These are phyloP conservation scores for Madurella mycetomatis DNA, from an alignment of 2,329 filamentous ascomycete genomes.

Conservation along the genomic window DNA sequence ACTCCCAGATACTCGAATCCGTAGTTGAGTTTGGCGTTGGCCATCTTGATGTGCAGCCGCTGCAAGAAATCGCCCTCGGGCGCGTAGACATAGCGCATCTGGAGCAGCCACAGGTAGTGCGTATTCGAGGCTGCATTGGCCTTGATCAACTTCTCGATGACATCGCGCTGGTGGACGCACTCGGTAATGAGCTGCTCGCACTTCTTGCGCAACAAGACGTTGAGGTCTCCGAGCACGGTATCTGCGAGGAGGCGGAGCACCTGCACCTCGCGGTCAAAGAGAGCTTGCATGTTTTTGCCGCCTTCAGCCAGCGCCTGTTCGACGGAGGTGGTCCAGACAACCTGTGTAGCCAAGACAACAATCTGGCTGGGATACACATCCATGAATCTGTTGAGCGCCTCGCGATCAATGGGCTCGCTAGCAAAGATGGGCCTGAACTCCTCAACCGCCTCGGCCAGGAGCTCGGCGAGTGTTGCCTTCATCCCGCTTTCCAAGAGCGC, in stretches of 20 bases:
- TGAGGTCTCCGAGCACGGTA: slow-evolving; percentile 85
- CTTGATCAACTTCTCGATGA: slow-evolving; percentile 79
- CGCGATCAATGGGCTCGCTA: slow-evolving; percentile 63
- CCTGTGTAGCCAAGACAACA: slow-evolving; percentile 90
- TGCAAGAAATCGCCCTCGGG: slow-evolving; percentile 75
- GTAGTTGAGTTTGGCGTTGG: slow-evolving; percentile 91
- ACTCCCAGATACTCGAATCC: slow-evolving; percentile 98
- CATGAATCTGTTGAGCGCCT: slow-evolving; percentile 75
- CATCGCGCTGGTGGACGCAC: slow-evolving; percentile 94
- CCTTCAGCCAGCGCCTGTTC: slow-evolving; percentile 70
- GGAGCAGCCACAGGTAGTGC: slow-evolving; percentile 89
- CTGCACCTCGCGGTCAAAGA: slow-evolving; percentile 80
- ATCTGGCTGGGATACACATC: slow-evolving; percentile 85
- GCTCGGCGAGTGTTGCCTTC: slow-evolving; percentile 88
- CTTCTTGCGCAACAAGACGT: slow-evolving; percentile 84
- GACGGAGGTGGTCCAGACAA: slow-evolving; percentile 86
- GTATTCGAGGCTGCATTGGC: slow-evolving; percentile 68
- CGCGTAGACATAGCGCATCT: slow-evolving; percentile 93
- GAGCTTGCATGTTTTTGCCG: slow-evolving; percentile 60
- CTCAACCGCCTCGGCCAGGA: slow-evolving; percentile 79
- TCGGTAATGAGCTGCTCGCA: slow-evolving; percentile 99
- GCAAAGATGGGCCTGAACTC: slow-evolving; percentile 77
- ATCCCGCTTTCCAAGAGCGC: slow-evolving; percentile 86
- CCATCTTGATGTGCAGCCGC: slow-evolving; percentile 89
- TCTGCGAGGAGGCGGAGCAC: slow-evolving; percentile 81